These are phyloP conservation scores for Apostasia ramifera DNA, from an alignment of 106 monocot genomes.

Conservation along the genomic window DNA sequence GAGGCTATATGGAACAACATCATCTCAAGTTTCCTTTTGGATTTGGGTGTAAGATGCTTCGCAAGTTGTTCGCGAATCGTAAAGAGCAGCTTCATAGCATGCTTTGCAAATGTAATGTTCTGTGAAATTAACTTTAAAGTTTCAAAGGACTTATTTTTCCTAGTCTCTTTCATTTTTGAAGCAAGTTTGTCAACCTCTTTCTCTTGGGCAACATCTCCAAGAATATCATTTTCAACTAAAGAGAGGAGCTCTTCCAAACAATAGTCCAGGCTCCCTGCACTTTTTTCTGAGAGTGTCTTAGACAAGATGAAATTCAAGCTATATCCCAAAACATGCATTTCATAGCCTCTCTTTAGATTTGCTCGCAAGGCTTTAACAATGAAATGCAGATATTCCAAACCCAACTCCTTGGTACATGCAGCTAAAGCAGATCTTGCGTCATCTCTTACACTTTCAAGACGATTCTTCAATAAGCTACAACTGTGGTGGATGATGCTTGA, in stretches of 20 bases:
- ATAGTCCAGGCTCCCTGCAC: conserved; percentile 60
- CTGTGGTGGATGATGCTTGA: conserved; percentile 64
- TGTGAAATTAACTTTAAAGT: conserved; percentile 66
- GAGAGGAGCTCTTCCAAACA: conserved; percentile 84
- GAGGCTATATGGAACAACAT: conserved; percentile 62
- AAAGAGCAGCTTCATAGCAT: conserved; percentile 57
- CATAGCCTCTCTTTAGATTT: conserved; percentile 82
- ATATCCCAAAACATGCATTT: conserved; percentile 89
- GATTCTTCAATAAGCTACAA: conserved; percentile 70
- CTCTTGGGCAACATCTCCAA: conserved; percentile 84
- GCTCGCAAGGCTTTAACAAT: conserved; percentile 62
- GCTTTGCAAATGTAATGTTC: conserved; percentile 73
- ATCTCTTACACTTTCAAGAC: conserved; percentile 73
- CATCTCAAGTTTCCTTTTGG: conserved; percentile 59
- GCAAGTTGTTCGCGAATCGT: conserved; percentile 42
- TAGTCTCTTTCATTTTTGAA: conserved; percentile 96
- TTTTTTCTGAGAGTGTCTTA: conserved; percentile 20
- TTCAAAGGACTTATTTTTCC: conserved; percentile 78
- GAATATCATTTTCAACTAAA: conserved; percentile 68
- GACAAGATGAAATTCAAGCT: conserved; percentile 74
- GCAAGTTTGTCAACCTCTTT: conserved; percentile 95
- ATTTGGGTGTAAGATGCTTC: conserved; percentile 49
- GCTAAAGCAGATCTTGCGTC: conserved; percentile 85
- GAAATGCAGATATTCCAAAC: conserved; percentile 52
- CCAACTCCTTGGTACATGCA: conserved; percentile 69